A percentile compares a stretch with the other conserved stretches of the same genome.
phyloP scores from a whole-genome alignment of 2,329 filamentous ascomycete genomes.

The Penicillium sp. region DNA sequence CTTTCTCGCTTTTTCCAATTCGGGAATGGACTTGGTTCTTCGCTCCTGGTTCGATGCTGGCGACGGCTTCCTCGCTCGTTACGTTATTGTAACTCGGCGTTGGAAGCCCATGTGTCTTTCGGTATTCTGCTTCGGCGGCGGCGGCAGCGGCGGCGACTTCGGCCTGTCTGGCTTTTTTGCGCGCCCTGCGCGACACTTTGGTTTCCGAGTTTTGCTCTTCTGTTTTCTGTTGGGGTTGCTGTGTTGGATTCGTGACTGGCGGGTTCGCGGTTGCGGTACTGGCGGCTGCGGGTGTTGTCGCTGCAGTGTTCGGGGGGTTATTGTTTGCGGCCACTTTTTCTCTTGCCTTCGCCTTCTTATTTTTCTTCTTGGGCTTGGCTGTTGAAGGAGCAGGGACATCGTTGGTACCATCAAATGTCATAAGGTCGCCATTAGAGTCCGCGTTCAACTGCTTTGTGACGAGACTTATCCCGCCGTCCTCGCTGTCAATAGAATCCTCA shows the following conservation, averaged over 20 bases:
- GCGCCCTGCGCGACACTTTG: not conserved
- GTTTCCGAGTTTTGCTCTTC: not conserved
- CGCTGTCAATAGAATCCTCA: conserved; percentile 5
- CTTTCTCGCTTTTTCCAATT: not conserved
- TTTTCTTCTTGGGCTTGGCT: conserved; percentile 2
- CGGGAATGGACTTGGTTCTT: no score
- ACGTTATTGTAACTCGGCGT: not conserved
- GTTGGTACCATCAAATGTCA: not conserved
- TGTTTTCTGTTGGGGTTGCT: not conserved
- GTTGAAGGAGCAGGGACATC: not conserved
- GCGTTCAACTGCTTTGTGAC: not conserved
- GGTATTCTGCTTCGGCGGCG: not conserved
- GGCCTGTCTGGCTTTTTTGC: not conserved
- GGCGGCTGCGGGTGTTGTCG: not conserved
- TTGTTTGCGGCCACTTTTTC: not conserved
- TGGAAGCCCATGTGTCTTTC: not conserved
- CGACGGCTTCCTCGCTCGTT: not conserved
- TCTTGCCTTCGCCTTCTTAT: not conserved
- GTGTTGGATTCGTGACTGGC: not conserved
- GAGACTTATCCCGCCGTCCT: conserved; percentile 15
- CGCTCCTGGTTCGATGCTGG: not conserved
- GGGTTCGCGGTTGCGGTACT: not conserved
- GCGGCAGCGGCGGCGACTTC: no score
- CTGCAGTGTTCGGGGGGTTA: not conserved
- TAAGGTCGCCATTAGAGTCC: not conserved